A percentile compares a stretch with the other conserved stretches of the same genome.
These are phyloP conservation scores for Mycena epipterygia DNA, from an alignment of 768 basidiomycete genomes.

Conservation along the genomic window DNA sequence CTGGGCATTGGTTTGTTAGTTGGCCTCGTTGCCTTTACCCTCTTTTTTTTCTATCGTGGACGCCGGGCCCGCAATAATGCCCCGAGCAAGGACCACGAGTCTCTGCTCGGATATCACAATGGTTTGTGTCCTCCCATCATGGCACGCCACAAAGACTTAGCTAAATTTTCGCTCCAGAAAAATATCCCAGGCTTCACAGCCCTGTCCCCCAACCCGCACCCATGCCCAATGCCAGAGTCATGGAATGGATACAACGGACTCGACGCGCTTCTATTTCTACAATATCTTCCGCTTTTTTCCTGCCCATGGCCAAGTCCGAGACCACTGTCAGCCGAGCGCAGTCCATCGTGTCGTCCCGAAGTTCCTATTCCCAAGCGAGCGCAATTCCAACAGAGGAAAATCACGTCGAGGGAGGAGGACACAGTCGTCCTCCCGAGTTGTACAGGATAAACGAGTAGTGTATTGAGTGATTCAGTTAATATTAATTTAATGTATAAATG, in stretches of 20 bases:
- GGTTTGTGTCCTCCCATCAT: background rate
- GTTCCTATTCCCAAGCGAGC: conserved; percentile 31
- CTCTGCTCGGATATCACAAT: conserved; percentile 17
- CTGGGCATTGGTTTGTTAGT: conserved; percentile 22
- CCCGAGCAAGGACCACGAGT: background rate
- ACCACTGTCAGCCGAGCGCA: conserved; percentile 6
- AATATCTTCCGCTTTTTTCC: conserved; percentile 1
- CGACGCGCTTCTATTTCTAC: conserved; percentile 4
- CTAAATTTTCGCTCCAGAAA: conserved; percentile 13
- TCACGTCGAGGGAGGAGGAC: background rate
- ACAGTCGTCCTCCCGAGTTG: conserved; percentile 25
- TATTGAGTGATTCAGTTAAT: too few relatives aligned
- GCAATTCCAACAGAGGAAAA: background rate
- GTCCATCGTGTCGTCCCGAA: conserved; percentile 26
- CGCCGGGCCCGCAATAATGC: background rate
- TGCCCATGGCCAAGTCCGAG: background rate
- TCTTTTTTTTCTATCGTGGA: conserved; percentile 16
- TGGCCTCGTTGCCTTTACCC: conserved; percentile 1
- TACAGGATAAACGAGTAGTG: conserved; percentile 26
- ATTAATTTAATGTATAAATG: too few relatives aligned
- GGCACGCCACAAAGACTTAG: background rate
- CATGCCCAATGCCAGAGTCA: conserved; percentile 7
- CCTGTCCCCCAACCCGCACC: background rate
- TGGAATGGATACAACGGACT: conserved; percentile 23
- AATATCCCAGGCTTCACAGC: background rate